A percentile compares a stretch with the other conserved stretches of the same genome.
These are phyloP conservation scores for Sanghuangporus baumii DNA, from an alignment of 1,284 basidiomycete genomes.

Conservation along the genomic window DNA sequence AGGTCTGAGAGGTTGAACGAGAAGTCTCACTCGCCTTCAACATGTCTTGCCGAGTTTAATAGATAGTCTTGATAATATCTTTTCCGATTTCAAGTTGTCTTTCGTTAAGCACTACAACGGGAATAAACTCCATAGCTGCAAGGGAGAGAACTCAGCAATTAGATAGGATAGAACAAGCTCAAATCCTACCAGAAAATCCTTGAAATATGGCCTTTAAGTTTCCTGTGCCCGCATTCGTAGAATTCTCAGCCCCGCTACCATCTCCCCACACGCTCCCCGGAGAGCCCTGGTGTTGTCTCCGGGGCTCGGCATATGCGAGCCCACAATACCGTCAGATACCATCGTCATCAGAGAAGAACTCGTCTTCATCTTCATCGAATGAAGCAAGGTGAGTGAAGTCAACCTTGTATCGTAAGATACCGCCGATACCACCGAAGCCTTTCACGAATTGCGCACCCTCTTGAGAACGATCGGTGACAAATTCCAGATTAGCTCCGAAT, in stretches of 20 bases:
- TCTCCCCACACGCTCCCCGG: conserved; percentile 31
- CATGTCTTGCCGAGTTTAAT: not conserved
- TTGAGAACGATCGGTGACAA: conserved; percentile 86
- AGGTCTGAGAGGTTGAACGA: not conserved
- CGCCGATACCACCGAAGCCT: conserved; percentile 97
- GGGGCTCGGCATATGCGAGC: conserved; percentile 71
- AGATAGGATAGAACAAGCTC: not conserved
- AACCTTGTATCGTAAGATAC: conserved; percentile 92
- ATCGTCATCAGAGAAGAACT: conserved; percentile 79
- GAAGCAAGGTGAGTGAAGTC: conserved; percentile 78
- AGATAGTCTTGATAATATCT: not conserved
- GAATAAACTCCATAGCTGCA: not conserved
- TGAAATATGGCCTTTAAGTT: conserved; percentile 21
- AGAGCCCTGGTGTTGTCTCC: conserved; percentile 26
- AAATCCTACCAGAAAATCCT: not conserved
- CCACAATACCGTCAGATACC: conserved; percentile 78
- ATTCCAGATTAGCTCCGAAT: conserved; percentile 93
- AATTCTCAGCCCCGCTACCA: conserved; percentile 24
- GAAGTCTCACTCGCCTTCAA: conserved; percentile 3
- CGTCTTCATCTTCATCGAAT: conserved; percentile 74
- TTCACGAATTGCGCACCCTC: conserved; percentile 99
- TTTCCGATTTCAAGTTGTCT: not conserved
- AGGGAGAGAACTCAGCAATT: not conserved
- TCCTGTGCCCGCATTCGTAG: conserved; percentile 51
- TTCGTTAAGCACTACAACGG: not conserved